Conservation (phyloP, 257 asterid genomes). For the Fraxinus americana region DNA sequence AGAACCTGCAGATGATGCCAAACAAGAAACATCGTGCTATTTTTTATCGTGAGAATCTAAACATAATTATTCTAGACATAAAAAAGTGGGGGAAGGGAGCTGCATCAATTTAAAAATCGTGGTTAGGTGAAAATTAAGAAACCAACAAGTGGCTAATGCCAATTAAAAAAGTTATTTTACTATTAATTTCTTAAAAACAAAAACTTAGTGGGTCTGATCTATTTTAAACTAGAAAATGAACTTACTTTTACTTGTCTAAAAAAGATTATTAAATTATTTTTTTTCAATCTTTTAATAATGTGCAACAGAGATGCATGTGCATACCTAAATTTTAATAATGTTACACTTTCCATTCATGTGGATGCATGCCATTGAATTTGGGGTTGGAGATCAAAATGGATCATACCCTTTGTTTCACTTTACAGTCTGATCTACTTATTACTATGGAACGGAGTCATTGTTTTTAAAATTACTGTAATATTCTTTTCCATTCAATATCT, state of each 20-base stretch:
- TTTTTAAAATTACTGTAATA: not conserved
- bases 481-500: too few relatives aligned
- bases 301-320: not conserved
- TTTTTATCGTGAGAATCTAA: not conserved
- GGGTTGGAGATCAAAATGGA: not conserved
- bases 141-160: not conserved
- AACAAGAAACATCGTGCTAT: not conserved
- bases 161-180: not conserved
- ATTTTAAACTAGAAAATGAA: not conserved
- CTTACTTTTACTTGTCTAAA: not conserved
- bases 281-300: not conserved
- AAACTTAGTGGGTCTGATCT: not conserved
- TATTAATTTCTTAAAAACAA: not conserved
- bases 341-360: not conserved
- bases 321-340: not conserved
- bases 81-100: not conserved
- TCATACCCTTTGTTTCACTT: not conserved
- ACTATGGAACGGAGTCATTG: not conserved
- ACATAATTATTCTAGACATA: not conserved
- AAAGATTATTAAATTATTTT: not conserved
- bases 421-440: not conserved
- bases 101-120: not conserved
- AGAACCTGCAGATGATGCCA: not conserved
- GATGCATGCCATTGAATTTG: not conserved
- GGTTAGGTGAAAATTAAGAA: not conserved